Base-by-base conservation (phyloP, 2,329 filamentous ascomycete genomes). In the Fusarium dlaminii region DNA sequence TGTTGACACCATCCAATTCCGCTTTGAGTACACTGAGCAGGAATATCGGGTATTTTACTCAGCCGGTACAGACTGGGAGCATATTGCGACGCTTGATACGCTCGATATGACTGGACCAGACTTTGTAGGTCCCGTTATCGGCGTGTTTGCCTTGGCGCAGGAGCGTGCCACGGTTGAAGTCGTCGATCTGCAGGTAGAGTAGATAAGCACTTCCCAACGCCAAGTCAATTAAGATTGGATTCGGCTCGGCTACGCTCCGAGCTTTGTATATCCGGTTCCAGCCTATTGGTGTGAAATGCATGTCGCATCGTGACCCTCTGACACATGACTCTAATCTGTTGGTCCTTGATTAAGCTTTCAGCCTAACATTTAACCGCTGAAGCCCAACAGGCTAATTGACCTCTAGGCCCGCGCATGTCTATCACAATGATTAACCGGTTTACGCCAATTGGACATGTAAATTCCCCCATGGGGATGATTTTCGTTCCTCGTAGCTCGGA, bases 71-170 rank as follows among this genome's bases (percentile, higher is more conserved):
- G 45, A 61, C 1, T 62, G 65, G 63, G 14, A 52, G 10, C 42
- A 14, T 20, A 7, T 68, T 32, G 65, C 52, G 18, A 68, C 63
- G 15, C 45, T 68, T 17, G 65, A 68, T 18, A 42, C 65, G 22
- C 39, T 46, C 6, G 65, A 68, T 14, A 68, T 68, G 63, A 68
- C 65, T 6, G 65, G 65, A 1, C 63, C 65, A 12, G 65, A 68
- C 12, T 68, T 68, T 52, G 65, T 68, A 40, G 65, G 65, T 13
- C 65, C 65, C 29, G 65, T 68, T 48, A 68, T 68, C 52, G 65
- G 65, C 15, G 45, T 62, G 2, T 68, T 68, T 20, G 54, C 63
- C 18, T 17, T 68, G 54, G 65, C 37, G 34, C 34, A 29, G 12
- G 34, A 30, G 42, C 22, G 1, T 20, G 39, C 37, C 29, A 37